Base-by-base conservation (phyloP, 2,329 filamentous ascomycete genomes). In the Cladophialophora carrionii region DNA sequence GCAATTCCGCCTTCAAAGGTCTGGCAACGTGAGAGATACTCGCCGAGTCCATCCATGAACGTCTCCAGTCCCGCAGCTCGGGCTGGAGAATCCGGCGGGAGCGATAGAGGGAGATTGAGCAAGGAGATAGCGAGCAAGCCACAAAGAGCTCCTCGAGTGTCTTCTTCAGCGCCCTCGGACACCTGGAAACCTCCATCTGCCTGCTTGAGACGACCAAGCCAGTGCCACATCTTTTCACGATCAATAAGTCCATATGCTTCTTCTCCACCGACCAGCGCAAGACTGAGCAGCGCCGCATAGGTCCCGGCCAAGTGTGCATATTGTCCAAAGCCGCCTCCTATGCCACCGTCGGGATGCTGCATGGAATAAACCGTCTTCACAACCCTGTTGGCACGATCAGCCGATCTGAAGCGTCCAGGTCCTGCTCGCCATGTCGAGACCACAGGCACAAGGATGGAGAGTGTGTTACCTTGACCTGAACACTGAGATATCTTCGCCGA, bases 281-380 rank as follows among this genome's bases (percentile, higher is more conserved):
- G 82, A 53, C 90, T 87, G 64, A 99, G 84, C 22, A 96, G 80
- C 48, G 89, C 85, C 55, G 93, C 92, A 82, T 98, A 99, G 0
- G 90, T 92, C 54, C 91, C 89, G 63, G 95, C 95, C 71, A 95
- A 85, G 78, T 99, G 95, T 60, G 91, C 92, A 70, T 86, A 83
- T 75, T 98, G 95, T 31, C 94, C 92, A 76, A 92, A 90, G n/a
- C 95, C 93, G 68, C 94, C 95, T 59, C 92, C 95, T 76, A 96
- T 96, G 2, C 95, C 95, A 57, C 95, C 95, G 17, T 83, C 83
- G 24, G 82, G 77, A 76, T 97, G 96, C 78, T 98, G 95, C 78
- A 94, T 88, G 52, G 91, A 87, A 55, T 83, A 84, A 57, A 95
- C 88, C 6, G 93, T 97, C 66, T 87, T 85, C 57, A 90, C 80